Conservation (phyloP, 2,329 filamentous ascomycete genomes). For the Thermochaetoides dissita region DNA sequence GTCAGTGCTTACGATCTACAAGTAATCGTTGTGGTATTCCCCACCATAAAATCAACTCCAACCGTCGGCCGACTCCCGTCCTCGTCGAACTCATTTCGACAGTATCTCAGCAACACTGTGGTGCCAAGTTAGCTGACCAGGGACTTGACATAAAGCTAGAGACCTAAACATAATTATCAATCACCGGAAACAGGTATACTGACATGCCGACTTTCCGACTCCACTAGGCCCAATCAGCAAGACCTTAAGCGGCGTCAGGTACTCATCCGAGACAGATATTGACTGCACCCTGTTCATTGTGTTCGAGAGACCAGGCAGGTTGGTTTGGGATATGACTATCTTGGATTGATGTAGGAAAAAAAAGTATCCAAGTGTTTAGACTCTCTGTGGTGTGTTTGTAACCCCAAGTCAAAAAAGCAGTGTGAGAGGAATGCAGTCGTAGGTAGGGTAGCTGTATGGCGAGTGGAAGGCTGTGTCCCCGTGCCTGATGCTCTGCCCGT, state of each 20-base stretch:
- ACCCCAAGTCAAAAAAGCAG: too few relatives aligned
- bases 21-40: background rate
- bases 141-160: background rate
- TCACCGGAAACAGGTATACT: constrained; percentile 15
- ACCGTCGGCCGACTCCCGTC: constrained; percentile 40
- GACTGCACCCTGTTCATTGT: constrained; percentile 22
- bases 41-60: constrained; percentile 42
- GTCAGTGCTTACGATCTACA: too few relatives aligned
- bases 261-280: constrained; percentile 19
- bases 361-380: too few relatives aligned
- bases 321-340: too few relatives aligned
- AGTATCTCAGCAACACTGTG: constrained; percentile 39
- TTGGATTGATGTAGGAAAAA: too few relatives aligned
- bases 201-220: constrained; percentile 41
- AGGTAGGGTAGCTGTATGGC: too few relatives aligned
- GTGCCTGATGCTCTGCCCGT: too few relatives aligned
- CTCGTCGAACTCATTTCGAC: constrained; percentile 42
- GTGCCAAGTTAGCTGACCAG: background rate
- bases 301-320: too few relatives aligned
- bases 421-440: too few relatives aligned
- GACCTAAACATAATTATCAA: background rate
- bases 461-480: too few relatives aligned
- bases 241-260: constrained; percentile 26
- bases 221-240: constrained; percentile 42
- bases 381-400: too few relatives aligned